Evolutionary conservation across 208 protist genomes (phyloP), one percentile per base, ranked within the genome.

Genomic region (Lotmaria passim): DNA sequence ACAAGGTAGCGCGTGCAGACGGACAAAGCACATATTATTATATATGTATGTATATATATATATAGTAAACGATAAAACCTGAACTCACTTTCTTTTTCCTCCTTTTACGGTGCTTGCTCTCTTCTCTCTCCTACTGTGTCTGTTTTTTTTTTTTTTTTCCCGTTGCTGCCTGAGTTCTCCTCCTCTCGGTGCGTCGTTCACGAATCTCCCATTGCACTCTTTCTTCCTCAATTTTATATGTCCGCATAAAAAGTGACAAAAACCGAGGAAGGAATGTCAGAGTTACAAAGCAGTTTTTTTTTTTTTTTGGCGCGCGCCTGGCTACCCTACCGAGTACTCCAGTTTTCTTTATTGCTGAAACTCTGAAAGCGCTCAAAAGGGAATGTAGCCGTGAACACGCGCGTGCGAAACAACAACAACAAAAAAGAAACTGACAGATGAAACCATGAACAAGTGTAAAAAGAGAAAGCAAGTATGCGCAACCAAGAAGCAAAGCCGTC

Each of bases 111-210:
- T n/a, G 10, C 31, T 28, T 48, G 41, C 1, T 26, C n/a, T 23
- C 34, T 5, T 17, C 43, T 41, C 38, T 41, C 14, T 41, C 38
- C 24, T 36, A 46, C 4, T 64, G 19, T 52, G 26, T 23, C 30
- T 52, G 23, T 67, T 44, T 41, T 67, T 30, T 67, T 44, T 48
- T 17, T 48, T 48, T 11, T 23, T 10, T 48, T 21, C 14, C 44
- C 7, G 12, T 48, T 48, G 5, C 50, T n/a, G n/a, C n/a, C n/a
- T n/a, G n/a, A n/a, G n/a, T 55, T 55, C 28, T 24, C 26, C n/a
- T 36, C 50, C 28, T 55, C 36, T 30, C 28, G 12, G 26, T n/a
- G n/a, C n/a, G n/a, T n/a, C n/a, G n/a, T n/a, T n/a, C n/a, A n/a
- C n/a, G n/a, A n/a, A n/a, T n/a, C n/a, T n/a, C n/a, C n/a, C n/a